Evolutionary conservation across 768 basidiomycete species (phyloP).

Genomic region (Dendrothele bispora): DNA sequence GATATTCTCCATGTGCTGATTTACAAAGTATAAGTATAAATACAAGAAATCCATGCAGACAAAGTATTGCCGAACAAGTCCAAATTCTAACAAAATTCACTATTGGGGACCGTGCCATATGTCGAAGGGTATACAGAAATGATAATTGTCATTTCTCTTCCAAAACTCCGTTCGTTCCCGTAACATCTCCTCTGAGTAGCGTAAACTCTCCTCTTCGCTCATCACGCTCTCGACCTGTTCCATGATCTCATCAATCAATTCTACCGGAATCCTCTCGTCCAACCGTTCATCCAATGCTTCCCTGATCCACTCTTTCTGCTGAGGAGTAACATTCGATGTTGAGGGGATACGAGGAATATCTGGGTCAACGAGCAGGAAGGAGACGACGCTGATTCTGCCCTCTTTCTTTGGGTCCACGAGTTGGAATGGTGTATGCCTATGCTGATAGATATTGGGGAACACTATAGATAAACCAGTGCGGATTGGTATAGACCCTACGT

Average conservation of each 20-base stretch:
- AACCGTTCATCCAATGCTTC: slow-evolving; percentile 36
- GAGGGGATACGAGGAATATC: slow-evolving; percentile 40
- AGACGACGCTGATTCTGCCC: slow-evolving; percentile 43
- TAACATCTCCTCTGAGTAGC: slow-evolving; percentile 29
- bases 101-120: slow-evolving; percentile 38
- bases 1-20: background rate
- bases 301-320: slow-evolving; percentile 47
- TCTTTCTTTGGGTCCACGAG: slow-evolving; percentile 39
- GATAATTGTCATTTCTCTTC: slow-evolving; percentile 38
- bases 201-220: slow-evolving; percentile 34
- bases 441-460: slow-evolving; percentile 61
- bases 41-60: background rate
- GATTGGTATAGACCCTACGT: slow-evolving; percentile 40
- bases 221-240: slow-evolving; percentile 38
- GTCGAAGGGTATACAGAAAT: slow-evolving; percentile 54
- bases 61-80: background rate
- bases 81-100: background rate
- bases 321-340: slow-evolving; percentile 46
- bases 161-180: slow-evolving; percentile 36
- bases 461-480: slow-evolving; percentile 37
- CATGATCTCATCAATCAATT: slow-evolving; percentile 43
- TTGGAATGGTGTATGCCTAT: slow-evolving; percentile 36
- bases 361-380: slow-evolving; percentile 51
- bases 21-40: background rate
- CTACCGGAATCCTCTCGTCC: slow-evolving; percentile 37